A percentile compares a stretch with the other conserved stretches of the same genome.
Conservation (phyloP, 2,329 filamentous ascomycete genomes). For the Stromatinia cepivora region DNA sequence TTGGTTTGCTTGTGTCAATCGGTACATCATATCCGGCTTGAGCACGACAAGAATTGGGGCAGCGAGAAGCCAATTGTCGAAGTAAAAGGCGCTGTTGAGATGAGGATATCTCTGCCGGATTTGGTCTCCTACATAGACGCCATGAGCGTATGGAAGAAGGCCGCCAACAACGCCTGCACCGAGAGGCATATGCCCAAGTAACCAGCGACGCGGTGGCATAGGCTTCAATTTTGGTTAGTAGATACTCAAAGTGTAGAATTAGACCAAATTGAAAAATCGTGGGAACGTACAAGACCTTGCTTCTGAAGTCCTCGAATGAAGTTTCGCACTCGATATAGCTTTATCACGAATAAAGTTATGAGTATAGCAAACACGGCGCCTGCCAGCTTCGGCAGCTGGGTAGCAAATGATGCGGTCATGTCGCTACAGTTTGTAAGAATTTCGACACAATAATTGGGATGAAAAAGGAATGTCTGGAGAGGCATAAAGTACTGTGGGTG, state of each 20-base stretch:
- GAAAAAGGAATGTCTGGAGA: not conserved
- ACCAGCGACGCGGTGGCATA: constrained; percentile 4
- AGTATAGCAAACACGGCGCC: not conserved
- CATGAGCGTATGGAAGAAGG: constrained; percentile 3
- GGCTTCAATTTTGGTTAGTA: not conserved
- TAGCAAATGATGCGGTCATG: not conserved
- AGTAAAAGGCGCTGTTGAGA: constrained; percentile 20
- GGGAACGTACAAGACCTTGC: constrained; percentile 1
- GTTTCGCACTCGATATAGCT: not conserved
- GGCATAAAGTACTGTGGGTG: too few species aligned
- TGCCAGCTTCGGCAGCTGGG: not conserved
- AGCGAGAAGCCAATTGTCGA: constrained; percentile 23
- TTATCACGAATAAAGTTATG: not conserved
- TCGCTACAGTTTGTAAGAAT: not conserved
- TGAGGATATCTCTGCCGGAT: constrained; percentile 7
- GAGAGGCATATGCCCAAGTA: constrained; percentile 7
- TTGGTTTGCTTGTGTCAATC: constrained; percentile 15
- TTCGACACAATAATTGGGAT: not conserved
- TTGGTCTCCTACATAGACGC: constrained; percentile 6
- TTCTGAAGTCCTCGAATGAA: constrained; percentile 1
- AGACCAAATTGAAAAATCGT: not conserved
- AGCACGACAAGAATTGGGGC: constrained; percentile 22
- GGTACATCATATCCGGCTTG: constrained; percentile 25
- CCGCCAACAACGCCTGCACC: not conserved
- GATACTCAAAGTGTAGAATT: too few species aligned